These are phyloP conservation scores for Mrakia blollopis DNA, from an alignment of 768 basidiomycete species.

Conservation along the genomic window DNA sequence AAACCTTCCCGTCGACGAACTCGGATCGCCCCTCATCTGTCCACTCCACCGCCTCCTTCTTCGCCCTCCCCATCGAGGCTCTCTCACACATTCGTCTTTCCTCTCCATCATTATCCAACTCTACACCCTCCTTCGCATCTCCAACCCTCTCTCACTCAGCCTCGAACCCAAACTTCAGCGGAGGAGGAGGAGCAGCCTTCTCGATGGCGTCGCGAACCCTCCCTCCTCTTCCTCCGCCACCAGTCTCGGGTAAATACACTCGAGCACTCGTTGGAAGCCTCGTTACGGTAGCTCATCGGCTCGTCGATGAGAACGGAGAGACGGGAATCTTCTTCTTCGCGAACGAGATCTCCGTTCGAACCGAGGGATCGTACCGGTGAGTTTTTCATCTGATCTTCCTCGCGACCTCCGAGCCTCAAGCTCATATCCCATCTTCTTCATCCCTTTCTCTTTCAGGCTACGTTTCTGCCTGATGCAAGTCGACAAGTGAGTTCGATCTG, in stretches of 20 bases:
- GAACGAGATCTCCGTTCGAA: constrained; percentile 87
- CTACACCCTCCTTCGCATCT: not conserved
- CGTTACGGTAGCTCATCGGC: constrained; percentile 74
- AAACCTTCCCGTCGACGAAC: not conserved
- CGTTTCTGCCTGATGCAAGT: constrained; percentile 84
- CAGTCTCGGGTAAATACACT: constrained; percentile 54
- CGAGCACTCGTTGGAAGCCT: constrained; percentile 86
- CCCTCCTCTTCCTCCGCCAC: constrained; percentile 46
- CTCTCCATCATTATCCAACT: not conserved
- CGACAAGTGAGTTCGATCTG: constrained; percentile 64
- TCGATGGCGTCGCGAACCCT: constrained; percentile 48
- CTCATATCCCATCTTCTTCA: no score
- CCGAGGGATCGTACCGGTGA: constrained; percentile 73
- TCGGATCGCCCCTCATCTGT: not conserved
- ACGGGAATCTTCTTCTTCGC: constrained; percentile 91
- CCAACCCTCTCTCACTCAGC: not conserved
- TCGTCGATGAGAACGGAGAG: constrained; percentile 77
- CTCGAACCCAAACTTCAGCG: constrained; percentile 42
- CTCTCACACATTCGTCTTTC: constrained; percentile 11
- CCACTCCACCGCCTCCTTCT: not conserved
- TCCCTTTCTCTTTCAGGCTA: constrained; percentile 47
- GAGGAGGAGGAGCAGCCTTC: constrained; percentile 44
- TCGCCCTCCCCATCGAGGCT: constrained; percentile 17
- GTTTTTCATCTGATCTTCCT: no score
- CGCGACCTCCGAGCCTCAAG: no score